phyloP scores from a whole-genome alignment of 441 rosid genomes.

The Gossypium davidsonii region DNA sequence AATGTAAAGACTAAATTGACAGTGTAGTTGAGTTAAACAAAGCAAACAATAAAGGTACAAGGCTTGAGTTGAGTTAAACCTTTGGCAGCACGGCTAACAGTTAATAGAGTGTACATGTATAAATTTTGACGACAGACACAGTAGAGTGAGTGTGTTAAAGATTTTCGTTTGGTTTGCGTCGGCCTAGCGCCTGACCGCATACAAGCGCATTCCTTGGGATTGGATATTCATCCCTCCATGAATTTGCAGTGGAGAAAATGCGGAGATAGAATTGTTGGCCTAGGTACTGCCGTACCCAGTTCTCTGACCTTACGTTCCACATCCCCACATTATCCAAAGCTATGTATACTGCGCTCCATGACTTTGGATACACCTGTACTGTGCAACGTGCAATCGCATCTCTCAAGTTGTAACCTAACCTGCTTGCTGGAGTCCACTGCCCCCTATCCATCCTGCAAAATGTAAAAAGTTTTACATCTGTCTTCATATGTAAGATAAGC shows the following conservation, averaged over 20 bases:
- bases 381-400: constrained; percentile 67
- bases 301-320: constrained; percentile 81
- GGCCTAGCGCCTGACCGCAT: constrained; percentile 43
- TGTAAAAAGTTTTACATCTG: not conserved
- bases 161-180: constrained; percentile 4
- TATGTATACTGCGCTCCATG: constrained; percentile 73
- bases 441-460: constrained; percentile 67
- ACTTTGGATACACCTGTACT: constrained; percentile 47
- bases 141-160: not conserved
- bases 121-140: not conserved
- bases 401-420: constrained; percentile 48
- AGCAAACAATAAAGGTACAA: not conserved
- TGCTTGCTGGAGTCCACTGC: constrained; percentile 57
- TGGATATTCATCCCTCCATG: constrained; percentile 58
- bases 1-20: not conserved
- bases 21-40: not conserved
- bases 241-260: constrained; percentile 50
- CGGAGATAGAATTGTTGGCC: constrained; percentile 77
- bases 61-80: constrained; percentile 8
- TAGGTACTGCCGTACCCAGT: constrained; percentile 64
- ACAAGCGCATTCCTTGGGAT: constrained; percentile 52
- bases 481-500: not conserved
- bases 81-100: not conserved
- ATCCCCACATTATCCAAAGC: constrained; percentile 76
- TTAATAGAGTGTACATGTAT: not conserved